Percentiles rank a stretch among this genome's conserved stretches.
Evolutionary conservation across 768 basidiomycete species (phyloP).

Genomic region (Psilocybe subaeruginosa): DNA sequence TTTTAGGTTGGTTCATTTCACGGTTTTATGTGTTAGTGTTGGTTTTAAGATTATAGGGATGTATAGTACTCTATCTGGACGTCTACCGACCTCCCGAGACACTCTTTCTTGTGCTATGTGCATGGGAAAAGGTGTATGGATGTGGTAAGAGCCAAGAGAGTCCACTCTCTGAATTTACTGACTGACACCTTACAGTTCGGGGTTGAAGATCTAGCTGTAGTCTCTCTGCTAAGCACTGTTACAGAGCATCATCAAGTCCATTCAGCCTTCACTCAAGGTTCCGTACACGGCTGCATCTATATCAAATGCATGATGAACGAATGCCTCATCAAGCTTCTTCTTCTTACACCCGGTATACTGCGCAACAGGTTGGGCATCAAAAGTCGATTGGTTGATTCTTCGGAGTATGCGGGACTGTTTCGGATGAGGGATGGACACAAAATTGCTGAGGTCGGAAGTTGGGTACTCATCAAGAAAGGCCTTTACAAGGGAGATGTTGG

Average conservation of each 20-base stretch:
- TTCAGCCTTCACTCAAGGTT: slow-evolving; percentile 11
- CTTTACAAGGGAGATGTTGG: slow-evolving; percentile 18
- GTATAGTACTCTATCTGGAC: too few relatives aligned
- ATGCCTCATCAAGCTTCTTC: slow-evolving; percentile 2
- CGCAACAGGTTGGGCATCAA: background rate
- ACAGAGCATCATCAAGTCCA: background rate
- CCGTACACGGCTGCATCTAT: slow-evolving; percentile 13
- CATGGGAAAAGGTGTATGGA: too few relatives aligned
- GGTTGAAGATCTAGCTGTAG: background rate
- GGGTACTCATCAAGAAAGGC: slow-evolving; percentile 15
- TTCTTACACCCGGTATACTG: background rate
- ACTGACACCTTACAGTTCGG: background rate
- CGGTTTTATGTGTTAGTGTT: too few relatives aligned
- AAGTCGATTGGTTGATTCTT: background rate
- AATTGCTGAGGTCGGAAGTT: background rate
- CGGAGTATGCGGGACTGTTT: background rate
- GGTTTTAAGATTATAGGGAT: too few relatives aligned
- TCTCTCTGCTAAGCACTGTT: background rate
- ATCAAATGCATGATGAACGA: slow-evolving; percentile 9
- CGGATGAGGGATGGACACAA: background rate
- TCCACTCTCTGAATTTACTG: too few relatives aligned
- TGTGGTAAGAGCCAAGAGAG: too few relatives aligned
- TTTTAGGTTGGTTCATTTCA: too few relatives aligned
- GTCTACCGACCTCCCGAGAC: too few relatives aligned
- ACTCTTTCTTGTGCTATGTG: too few relatives aligned